phyloP scores from a whole-genome alignment of 345 rosid species.

The Streptanthus diversifolius region DNA sequence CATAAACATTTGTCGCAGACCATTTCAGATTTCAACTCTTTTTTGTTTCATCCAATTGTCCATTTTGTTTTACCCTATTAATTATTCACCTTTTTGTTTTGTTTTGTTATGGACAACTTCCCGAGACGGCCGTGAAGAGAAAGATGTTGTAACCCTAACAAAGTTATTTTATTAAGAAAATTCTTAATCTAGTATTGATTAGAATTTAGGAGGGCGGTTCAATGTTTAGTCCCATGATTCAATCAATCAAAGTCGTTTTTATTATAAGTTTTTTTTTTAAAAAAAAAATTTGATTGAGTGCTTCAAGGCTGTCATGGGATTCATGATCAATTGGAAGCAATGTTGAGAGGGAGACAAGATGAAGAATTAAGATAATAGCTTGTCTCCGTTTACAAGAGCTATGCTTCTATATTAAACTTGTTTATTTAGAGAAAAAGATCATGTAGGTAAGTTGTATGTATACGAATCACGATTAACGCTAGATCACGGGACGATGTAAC shows the following conservation, averaged over 20 bases:
- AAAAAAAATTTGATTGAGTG: neutral
- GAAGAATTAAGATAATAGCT: slow-evolving; percentile 13
- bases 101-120: slow-evolving; percentile 14
- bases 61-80: neutral
- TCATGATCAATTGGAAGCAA: slow-evolving; percentile 16
- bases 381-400: slow-evolving; percentile 15
- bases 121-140: slow-evolving; percentile 22
- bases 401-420: neutral
- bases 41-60: slow-evolving; percentile 25
- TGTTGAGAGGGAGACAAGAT: slow-evolving; percentile 27
- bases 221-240: slow-evolving; percentile 7
- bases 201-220: slow-evolving; percentile 29
- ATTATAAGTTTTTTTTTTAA: neutral
- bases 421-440: neutral
- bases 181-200: neutral
- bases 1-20: slow-evolving; percentile 30
- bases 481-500: neutral
- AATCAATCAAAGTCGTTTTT: neutral
- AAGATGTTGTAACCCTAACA: neutral
- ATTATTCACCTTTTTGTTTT: neutral
- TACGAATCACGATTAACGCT: neutral
- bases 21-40: slow-evolving; percentile 17
- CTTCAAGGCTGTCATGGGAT: slow-evolving; percentile 18
- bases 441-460: neutral
- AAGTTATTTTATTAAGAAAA: neutral